phyloP scores from a whole-genome alignment of 1,284 basidiomycete genomes.

The Irpex lacteus region DNA sequence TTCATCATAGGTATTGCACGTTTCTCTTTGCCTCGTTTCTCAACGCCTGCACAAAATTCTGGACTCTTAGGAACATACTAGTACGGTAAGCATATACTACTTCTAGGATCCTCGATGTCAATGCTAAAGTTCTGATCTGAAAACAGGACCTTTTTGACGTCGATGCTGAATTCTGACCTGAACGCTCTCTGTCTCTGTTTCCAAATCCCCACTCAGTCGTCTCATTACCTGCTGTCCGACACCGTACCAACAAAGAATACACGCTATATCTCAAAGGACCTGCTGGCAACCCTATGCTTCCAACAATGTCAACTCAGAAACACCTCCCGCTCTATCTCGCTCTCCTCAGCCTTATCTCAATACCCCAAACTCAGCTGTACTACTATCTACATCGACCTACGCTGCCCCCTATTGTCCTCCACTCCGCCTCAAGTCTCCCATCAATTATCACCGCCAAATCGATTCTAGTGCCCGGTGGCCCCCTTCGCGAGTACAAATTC shows the following conservation, averaged over 20 bases:
- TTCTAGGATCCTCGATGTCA: too few relatives aligned
- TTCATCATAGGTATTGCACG: too few relatives aligned
- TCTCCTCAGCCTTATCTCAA: conserved; percentile 50
- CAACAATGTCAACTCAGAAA: conserved; percentile 29
- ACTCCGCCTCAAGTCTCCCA: conserved; percentile 31
- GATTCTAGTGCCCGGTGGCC: conserved; percentile 19
- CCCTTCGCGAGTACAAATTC: conserved; percentile 52
- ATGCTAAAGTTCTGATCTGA: too few relatives aligned
- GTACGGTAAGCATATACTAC: too few relatives aligned
- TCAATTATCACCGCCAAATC: neutral
- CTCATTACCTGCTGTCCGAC: conserved; percentile 11
- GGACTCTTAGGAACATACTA: too few relatives aligned
- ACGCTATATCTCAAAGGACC: conserved; percentile 62
- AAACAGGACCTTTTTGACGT: too few relatives aligned
- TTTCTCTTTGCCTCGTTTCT: too few relatives aligned
- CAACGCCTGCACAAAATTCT: too few relatives aligned
- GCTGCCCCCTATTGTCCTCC: conserved; percentile 32
- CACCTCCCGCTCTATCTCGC: conserved; percentile 35
- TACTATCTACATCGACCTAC: conserved; percentile 35
- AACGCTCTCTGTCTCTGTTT: conserved; percentile 17
- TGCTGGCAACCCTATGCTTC: conserved; percentile 73
- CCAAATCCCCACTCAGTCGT: conserved; percentile 23
- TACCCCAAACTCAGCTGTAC: conserved; percentile 58
- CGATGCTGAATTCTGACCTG: conserved; percentile 26
- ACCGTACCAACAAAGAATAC: conserved; percentile 36